Evolutionary conservation across 2,329 filamentous ascomycete genomes (phyloP), one percentile per base, ranked within the genome.

Genomic region (Penicillium sp.): DNA sequence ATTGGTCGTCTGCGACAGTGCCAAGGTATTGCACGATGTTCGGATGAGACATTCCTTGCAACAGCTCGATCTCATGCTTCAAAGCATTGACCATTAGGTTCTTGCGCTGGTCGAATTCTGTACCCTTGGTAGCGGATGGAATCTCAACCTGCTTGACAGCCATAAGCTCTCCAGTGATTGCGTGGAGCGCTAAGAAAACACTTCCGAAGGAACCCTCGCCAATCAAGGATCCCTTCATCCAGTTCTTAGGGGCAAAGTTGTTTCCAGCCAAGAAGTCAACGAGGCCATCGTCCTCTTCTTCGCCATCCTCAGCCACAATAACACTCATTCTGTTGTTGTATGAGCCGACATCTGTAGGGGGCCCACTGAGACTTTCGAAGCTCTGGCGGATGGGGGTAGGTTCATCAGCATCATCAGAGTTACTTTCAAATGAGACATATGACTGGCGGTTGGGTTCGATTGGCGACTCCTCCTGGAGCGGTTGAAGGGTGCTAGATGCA

Each of bases 21-120:
- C 94, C 94, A 7, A 99, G 86, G 71, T 99, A 99, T 72, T 97
- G 94, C 72, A 99, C 94, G 70, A 99, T 97, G 72, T 99, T 97
- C 52, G 91, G 86, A 69, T 99, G 94, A 68, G 95, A 92, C 47
- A 99, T 86, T 64, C 97, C 94, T 60, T 94, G 90, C 39, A 99
- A 83, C 49, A 99, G 85, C 58, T 89, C 90, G 71, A 99, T 99
- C 77, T 99, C 94, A 65, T 93, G 91, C 79, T 97, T 97, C 49
- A 99, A 82, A 1, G 94, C 94, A 63, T 96, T 91, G 58, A 99
- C 93, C 94, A 99, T 99, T 79, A 87, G 91, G 79, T 95, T 96
- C 83, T 97, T 99, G 73, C 90, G 90, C 56, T 89, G 84, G 70
- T 97, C 94, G 62, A 87, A 90, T 70, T 90, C 87, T 5, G 82